These are phyloP conservation scores for Pseudomassariella vexata DNA, from an alignment of 2,329 filamentous ascomycete genomes.

Conservation along the genomic window DNA sequence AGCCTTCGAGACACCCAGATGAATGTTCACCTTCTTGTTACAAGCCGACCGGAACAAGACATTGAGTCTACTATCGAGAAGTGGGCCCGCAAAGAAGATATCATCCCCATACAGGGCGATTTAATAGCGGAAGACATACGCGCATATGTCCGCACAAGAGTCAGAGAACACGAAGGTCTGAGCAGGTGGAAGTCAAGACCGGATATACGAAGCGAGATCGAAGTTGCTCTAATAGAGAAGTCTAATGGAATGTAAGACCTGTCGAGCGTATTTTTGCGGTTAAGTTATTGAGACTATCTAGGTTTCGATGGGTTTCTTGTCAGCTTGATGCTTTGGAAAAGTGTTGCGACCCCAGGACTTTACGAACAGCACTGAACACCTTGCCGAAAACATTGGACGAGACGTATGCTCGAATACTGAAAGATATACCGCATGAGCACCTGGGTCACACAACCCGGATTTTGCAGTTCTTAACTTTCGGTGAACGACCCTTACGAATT, in stretches of 20 bases:
- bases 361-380: constrained; percentile 3
- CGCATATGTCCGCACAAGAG: constrained; percentile 15
- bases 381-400: constrained; percentile 13
- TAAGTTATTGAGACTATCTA: constrained; percentile 7
- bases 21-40: constrained; percentile 3
- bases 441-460: constrained; percentile 6
- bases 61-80: constrained; percentile 9
- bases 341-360: constrained; percentile 6
- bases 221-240: constrained; percentile 13
- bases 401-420: constrained; percentile 12
- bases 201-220: constrained; percentile 16
- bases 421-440: constrained; percentile 1
- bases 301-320: constrained; percentile 16
- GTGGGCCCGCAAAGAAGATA: constrained; percentile 7
- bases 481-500: constrained; percentile 17
- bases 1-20: background rate
- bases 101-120: constrained; percentile 14
- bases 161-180: constrained; percentile 12
- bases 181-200: constrained; percentile 16
- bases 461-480: constrained; percentile 16
- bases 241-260: constrained; percentile 7
- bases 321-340: constrained; percentile 14
- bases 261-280: background rate
- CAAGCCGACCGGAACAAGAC: constrained; percentile 4
- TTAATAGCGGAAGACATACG: constrained; percentile 19